Percentiles rank a stretch among this genome's conserved stretches.
Conservation (phyloP, 2,329 filamentous ascomycete genomes). For the Drechslerella coelobrocha region DNA sequence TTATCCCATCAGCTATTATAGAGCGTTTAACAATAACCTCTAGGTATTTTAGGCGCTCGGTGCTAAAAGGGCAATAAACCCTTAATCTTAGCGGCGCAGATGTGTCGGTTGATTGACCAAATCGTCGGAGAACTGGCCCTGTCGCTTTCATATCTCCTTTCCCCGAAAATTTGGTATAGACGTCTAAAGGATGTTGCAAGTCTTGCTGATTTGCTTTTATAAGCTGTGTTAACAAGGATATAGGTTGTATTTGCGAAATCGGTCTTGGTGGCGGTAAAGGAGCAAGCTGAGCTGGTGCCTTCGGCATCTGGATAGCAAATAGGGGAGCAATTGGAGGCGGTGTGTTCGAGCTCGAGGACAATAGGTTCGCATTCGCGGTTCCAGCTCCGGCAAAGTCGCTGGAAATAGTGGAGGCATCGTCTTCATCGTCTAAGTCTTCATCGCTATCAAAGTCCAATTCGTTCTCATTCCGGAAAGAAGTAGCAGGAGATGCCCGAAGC, state of each 20-base stretch:
- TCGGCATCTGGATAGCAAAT: slow-evolving; percentile 5
- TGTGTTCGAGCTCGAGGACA: slow-evolving; percentile 34
- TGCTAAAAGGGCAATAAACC: slow-evolving; percentile 77
- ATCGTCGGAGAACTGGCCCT: slow-evolving; percentile 36
- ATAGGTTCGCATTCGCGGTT: slow-evolving; percentile 52
- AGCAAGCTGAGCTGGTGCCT: slow-evolving; percentile 58
- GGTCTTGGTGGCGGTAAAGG: slow-evolving; percentile 71
- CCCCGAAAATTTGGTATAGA: slow-evolving; percentile 76
- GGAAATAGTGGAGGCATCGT: slow-evolving; percentile 51
- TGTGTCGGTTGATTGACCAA: slow-evolving; percentile 40
- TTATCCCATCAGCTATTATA: slow-evolving; percentile 70
- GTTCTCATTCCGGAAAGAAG: slow-evolving; percentile 51
- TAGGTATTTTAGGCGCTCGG: slow-evolving; percentile 69
- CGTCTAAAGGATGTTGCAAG: slow-evolving; percentile 74
- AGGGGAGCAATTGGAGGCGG: slow-evolving; percentile 29
- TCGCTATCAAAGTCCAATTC: slow-evolving; percentile 49
- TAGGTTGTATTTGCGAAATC: slow-evolving; percentile 58
- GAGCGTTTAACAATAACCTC: slow-evolving; percentile 75
- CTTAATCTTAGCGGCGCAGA: slow-evolving; percentile 71
- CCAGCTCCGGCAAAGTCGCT: slow-evolving; percentile 54
- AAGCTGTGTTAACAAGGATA: slow-evolving; percentile 53
- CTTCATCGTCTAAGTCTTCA: slow-evolving; percentile 54
- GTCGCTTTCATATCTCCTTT: slow-evolving; percentile 73
- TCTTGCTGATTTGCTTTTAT: slow-evolving; percentile 76
- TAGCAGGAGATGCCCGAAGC: slow-evolving; percentile 54